Percentiles rank a stretch among this genome's conserved stretches.
Evolutionary conservation across 2,329 filamentous ascomycete genomes (phyloP).

Genomic region (Colletotrichum euphorbiae): DNA sequence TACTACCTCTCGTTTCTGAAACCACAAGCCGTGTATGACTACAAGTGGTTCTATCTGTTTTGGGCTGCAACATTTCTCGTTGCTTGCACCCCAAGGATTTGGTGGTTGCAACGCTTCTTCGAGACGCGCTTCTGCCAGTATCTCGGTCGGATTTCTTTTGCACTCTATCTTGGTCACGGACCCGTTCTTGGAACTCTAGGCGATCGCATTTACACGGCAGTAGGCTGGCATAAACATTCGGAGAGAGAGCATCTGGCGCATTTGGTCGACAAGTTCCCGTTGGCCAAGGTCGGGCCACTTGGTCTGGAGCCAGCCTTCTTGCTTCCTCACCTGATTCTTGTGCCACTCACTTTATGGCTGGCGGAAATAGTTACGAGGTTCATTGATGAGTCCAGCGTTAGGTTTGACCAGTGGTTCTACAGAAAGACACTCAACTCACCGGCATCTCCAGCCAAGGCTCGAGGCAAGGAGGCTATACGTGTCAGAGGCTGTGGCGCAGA

Average conservation of each 20-base stretch:
- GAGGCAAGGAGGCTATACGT: background rate
- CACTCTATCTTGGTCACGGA: constrained; percentile 71
- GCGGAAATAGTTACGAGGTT: constrained; percentile 67
- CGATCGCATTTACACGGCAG: constrained; percentile 72
- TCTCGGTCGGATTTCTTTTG: constrained; percentile 69
- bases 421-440: constrained; percentile 51
- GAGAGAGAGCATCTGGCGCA: constrained; percentile 63
- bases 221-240: constrained; percentile 64
- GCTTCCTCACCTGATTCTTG: constrained; percentile 67
- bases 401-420: constrained; percentile 68
- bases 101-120: constrained; percentile 60
- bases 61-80: constrained; percentile 52
- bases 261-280: constrained; percentile 68
- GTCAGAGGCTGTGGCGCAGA: no score
- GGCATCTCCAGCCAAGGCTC: background rate
- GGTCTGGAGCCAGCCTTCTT: constrained; percentile 72
- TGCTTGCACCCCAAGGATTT: constrained; percentile 50
- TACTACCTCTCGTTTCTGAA: constrained; percentile 58
- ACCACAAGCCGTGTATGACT: constrained; percentile 72
- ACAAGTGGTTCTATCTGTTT: constrained; percentile 55
- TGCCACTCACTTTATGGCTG: constrained; percentile 69
- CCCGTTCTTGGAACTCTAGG: constrained; percentile 60
- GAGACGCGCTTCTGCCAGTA: constrained; percentile 64
- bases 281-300: constrained; percentile 67
- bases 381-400: constrained; percentile 71